Conservation (phyloP, 306 rosid genomes). For the cucumber (Cucumis sativus) region Cucumber_9930_V3 NC_026655.2:18575001-18575500, state of each 20-base stretch:
- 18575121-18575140: conserved; percentile 57
- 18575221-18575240: conserved; percentile 27
- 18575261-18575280: conserved; percentile 27
- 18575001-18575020: not conserved
- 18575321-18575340: not conserved
- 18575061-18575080: not conserved
- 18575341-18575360: not conserved
- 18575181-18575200: conserved; percentile 43
- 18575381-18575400: not conserved
- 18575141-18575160: conserved; percentile 47
- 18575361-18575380: not conserved
- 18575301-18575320: not conserved
- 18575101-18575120: conserved; percentile 69
- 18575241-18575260: conserved; percentile 52
- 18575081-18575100: conserved; percentile 49
- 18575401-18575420: not conserved
- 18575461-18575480: not conserved
- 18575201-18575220: conserved; percentile 49
- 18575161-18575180: conserved; percentile 42
- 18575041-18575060: not conserved
- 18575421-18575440: not conserved
- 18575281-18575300: conserved; percentile 19
- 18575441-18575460: not conserved
- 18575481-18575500: not conserved
- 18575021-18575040: too few relatives aligned